Base-by-base conservation (phyloP, 257 asterid genomes). In the Solanum chiquidenum region DNA sequence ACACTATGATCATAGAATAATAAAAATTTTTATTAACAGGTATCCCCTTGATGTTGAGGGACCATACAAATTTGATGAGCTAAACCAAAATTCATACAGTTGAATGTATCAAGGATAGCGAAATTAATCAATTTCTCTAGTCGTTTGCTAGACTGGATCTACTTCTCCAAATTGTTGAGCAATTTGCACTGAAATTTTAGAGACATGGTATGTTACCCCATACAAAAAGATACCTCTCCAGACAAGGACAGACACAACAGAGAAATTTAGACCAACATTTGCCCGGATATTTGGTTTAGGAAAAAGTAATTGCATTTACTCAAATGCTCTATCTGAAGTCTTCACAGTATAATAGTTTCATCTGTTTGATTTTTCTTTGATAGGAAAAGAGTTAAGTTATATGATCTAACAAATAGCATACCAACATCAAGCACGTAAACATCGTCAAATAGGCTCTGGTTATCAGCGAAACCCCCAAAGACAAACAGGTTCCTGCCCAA, bases 401-500 rank as follows among this genome's bases (percentile, higher is more conserved):
- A 77, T 55, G 46, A 12, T 55, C 12, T 9, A 33, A 62, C 62
- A 80, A 46, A n/a, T 33, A n/a, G 87, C 97, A 83, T 95, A 97
- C 99, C 99, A 75, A 95, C 89, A 90, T 97, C 98, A 79, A 97
- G 97, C 95, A 95, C 88, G 91, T 94, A 94, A 83, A 97, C 92
- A 88, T 97, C 98, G 89, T 96, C 93, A 89, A 90, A 97, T 87
- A 97, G 90, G 92, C 93, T 96, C 90, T 97, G 95, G 91, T 94
- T 96, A 89, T 96, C 96, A 86, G 98, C 92, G 90, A 97, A 97
- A 86, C 99, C 99, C 69, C 99, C 99, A 88, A 97, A 96, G 88
- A 97, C 98, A 88, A 96, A 91, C 89, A 96, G 90, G 89, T 93
- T 87, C 91, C 92, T 95, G 71, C 98, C 99, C 89, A 94, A 91